Conservation (phyloP, 352 stramenopile genomes). For the Lagenidium giganteum region DNA sequence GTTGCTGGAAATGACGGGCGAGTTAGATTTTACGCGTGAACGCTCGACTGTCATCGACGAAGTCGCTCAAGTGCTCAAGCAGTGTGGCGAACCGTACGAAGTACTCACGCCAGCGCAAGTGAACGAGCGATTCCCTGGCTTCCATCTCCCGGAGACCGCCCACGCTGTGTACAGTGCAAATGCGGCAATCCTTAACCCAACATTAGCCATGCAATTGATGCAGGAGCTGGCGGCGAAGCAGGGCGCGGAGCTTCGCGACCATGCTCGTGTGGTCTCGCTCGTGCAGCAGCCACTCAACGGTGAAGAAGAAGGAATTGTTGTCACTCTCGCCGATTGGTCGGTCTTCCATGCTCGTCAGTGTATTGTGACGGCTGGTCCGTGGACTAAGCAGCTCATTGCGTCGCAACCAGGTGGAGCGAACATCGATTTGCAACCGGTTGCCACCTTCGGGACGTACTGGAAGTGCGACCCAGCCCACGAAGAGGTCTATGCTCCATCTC, state of each 20-base stretch:
- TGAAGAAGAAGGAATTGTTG: slow-evolving; percentile 14
- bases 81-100: slow-evolving; percentile 20
- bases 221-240: slow-evolving; percentile 31
- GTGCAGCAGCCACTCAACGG: slow-evolving; percentile 4
- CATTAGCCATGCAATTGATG: slow-evolving; percentile 41
- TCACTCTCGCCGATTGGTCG: slow-evolving; percentile 25
- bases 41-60: slow-evolving; percentile 16
- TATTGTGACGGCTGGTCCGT: slow-evolving; percentile 54
- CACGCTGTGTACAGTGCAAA: slow-evolving; percentile 43
- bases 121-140: slow-evolving; percentile 45
- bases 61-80: slow-evolving; percentile 9
- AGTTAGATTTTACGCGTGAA: slow-evolving; percentile 39
- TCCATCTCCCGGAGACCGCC: slow-evolving; percentile 28
- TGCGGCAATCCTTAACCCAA: slow-evolving; percentile 50
- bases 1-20: slow-evolving; percentile 57
- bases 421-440: slow-evolving; percentile 50
- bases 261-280: slow-evolving; percentile 11
- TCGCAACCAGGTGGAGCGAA: slow-evolving; percentile 7
- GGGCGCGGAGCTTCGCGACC: slow-evolving; percentile 35
- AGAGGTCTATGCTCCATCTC: slow-evolving; percentile 32
- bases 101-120: slow-evolving; percentile 33
- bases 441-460: slow-evolving; percentile 66
- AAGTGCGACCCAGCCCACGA: slow-evolving; percentile 24
- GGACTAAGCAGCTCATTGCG: slow-evolving; percentile 38
- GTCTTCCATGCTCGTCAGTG: slow-evolving; percentile 27